phyloP scores from a whole-genome alignment of 805 yeast genomes.

The Pichia eremophila region DNA sequence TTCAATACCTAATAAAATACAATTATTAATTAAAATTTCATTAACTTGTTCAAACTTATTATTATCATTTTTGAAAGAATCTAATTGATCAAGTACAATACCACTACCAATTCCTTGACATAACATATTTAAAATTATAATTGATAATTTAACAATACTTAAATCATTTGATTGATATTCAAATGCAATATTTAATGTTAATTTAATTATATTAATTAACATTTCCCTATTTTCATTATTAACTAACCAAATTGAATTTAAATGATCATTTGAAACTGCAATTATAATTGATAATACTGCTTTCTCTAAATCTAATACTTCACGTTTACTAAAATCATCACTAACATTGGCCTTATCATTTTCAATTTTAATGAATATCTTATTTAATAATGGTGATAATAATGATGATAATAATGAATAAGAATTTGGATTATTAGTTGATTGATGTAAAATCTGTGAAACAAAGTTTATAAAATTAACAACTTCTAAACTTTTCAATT shows the following conservation, averaged over 20 bases:
- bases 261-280: constrained; percentile 65
- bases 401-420: constrained; percentile 68
- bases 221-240: constrained; percentile 47
- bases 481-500: constrained; percentile 55
- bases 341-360: constrained; percentile 12
- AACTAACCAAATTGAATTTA: constrained; percentile 66
- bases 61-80: constrained; percentile 38
- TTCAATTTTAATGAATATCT: constrained; percentile 38
- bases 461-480: constrained; percentile 76
- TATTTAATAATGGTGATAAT: constrained; percentile 62
- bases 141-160: constrained; percentile 55
- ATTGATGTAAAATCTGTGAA: constrained; percentile 79
- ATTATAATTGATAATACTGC: constrained; percentile 62
- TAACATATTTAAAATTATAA: constrained; percentile 59
- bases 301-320: constrained; percentile 56
- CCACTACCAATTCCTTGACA: constrained; percentile 61
- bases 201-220: constrained; percentile 52
- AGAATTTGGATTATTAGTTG: constrained; percentile 42
- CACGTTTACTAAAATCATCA: constrained; percentile 37
- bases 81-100: constrained; percentile 50
- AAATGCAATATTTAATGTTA: constrained; percentile 56
- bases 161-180: constrained; percentile 48
- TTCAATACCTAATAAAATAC: constrained; percentile 63
- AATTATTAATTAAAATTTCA: constrained; percentile 56
- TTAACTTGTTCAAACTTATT: constrained; percentile 56